Evolutionary conservation across 1,284 basidiomycete species (phyloP).

Genomic region (Phaffia rhodozyma): DNA sequence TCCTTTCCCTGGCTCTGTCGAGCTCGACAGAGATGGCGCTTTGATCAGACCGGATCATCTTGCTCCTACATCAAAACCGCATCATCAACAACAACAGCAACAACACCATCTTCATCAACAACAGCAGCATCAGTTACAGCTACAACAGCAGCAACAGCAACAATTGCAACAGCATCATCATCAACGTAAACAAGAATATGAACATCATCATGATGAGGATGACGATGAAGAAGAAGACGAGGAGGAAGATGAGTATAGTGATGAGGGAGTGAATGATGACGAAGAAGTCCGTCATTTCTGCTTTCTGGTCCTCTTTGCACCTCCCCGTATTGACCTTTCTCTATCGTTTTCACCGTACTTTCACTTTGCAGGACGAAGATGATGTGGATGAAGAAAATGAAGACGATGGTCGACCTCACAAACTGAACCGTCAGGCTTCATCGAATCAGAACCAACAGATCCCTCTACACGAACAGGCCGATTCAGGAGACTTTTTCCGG

Average conservation of each 20-base stretch:
- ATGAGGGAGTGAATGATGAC: constrained; percentile 20
- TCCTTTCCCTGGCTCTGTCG: constrained; percentile 94
- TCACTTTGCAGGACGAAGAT: constrained; percentile 26
- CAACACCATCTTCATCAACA: constrained; percentile 17
- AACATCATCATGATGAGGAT: constrained; percentile 39
- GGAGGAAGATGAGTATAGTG: constrained; percentile 34
- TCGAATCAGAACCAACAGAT: constrained; percentile 21
- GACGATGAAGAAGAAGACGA: constrained; percentile 51
- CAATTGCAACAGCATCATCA: constrained; percentile 22
- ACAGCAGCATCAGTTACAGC: constrained; percentile 13
- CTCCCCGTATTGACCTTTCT: neutral
- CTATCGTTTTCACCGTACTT: neutral
- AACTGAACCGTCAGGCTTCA: constrained; percentile 33
- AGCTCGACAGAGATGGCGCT: constrained; percentile 79
- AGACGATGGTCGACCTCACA: constrained; percentile 32
- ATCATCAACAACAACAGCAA: constrained; percentile 27
- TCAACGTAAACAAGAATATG: constrained; percentile 31
- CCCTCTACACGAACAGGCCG: constrained; percentile 23
- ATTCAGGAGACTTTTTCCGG: constrained; percentile 57
- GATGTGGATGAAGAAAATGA: constrained; percentile 27
- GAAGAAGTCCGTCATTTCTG: constrained; percentile 18
- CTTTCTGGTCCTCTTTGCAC: too few relatives aligned
- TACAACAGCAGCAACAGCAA: constrained; percentile 30
- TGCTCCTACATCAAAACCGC: constrained; percentile 36
- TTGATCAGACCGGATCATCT: constrained; percentile 54